Conservation (phyloP, 2,329 filamentous ascomycete species). For the Penicillium brevicompactum region DNA sequence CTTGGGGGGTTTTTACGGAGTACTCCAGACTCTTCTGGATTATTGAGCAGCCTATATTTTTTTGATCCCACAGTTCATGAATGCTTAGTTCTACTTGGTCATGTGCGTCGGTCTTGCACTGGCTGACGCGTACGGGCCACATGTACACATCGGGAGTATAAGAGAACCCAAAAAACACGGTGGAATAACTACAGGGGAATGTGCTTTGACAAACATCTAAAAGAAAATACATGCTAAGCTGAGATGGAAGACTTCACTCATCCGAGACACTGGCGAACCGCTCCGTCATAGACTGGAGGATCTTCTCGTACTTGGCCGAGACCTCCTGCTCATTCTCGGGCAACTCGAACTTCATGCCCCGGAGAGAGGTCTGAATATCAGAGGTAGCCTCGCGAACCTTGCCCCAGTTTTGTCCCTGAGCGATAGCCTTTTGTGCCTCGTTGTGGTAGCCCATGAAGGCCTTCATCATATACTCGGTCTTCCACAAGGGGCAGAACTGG, state of each 20-base stretch:
- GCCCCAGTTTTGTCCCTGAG: conserved; percentile 86
- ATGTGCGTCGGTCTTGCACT: conserved; percentile 1
- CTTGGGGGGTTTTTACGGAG: neutral
- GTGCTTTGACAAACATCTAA: conserved; percentile 32
- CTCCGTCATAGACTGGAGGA: conserved; percentile 90
- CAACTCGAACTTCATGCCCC: conserved; percentile 96
- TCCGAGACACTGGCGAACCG: conserved; percentile 96
- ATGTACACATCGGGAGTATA: conserved; percentile 2
- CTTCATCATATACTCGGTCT: conserved; percentile 99
- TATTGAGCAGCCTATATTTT: no score
- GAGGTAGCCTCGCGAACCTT: conserved; percentile 90
- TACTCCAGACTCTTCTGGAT: neutral
- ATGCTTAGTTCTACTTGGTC: neutral
- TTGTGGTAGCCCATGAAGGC: conserved; percentile 98
- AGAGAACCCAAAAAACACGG: conserved; percentile 11
- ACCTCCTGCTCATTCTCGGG: conserved; percentile 81
- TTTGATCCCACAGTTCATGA: no score
- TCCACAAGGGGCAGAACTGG: conserved; percentile 99
- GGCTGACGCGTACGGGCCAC: conserved; percentile 4
- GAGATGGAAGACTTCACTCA: conserved; percentile 62
- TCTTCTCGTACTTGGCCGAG: conserved; percentile 90
- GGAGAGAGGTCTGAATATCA: conserved; percentile 81
- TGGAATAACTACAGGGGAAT: conserved; percentile 40
- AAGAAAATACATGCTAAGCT: conserved; percentile 25
- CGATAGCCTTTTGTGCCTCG: conserved; percentile 91